These are phyloP conservation scores for Melaleuca alternifolia DNA, from an alignment of 345 rosid genomes.

Conservation along the genomic window DNA sequence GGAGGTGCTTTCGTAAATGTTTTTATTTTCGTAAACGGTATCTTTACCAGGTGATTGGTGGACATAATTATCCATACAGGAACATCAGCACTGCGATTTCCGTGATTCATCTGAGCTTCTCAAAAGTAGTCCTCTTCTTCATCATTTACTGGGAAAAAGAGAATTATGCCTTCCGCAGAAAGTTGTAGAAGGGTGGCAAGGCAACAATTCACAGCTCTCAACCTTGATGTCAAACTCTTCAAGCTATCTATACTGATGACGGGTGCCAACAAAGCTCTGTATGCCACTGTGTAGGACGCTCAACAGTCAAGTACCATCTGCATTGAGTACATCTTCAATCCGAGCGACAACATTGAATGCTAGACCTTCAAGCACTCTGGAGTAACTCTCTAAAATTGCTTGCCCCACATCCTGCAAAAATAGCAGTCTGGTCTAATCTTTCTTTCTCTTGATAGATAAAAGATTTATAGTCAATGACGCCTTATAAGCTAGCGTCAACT, in stretches of 20 bases:
- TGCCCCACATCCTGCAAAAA: constrained; percentile 78
- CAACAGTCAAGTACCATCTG: constrained; percentile 11
- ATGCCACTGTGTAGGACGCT: not conserved
- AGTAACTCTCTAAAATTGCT: constrained; percentile 83
- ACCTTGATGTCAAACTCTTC: not conserved
- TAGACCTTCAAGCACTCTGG: constrained; percentile 79
- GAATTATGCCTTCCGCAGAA: not conserved
- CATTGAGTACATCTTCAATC: constrained; percentile 83
- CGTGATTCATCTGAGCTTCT: not conserved
- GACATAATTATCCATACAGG: not conserved
- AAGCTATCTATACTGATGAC: not conserved
- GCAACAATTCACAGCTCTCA: not conserved
- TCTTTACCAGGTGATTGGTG: not conserved
- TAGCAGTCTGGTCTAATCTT: not conserved
- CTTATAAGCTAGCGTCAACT: not conserved
- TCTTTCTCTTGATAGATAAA: not conserved
- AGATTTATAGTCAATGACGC: not conserved
- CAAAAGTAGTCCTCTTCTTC: not conserved
- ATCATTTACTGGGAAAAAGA: not conserved
- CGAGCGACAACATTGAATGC: constrained; percentile 88
- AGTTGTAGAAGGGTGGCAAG: not conserved
- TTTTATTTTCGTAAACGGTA: not conserved
- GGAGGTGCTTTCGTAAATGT: not conserved
- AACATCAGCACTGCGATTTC: not conserved
- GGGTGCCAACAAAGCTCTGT: not conserved